Conservation (phyloP, 2,329 filamentous ascomycete genomes). For the Exophiala viscosa region DNA sequence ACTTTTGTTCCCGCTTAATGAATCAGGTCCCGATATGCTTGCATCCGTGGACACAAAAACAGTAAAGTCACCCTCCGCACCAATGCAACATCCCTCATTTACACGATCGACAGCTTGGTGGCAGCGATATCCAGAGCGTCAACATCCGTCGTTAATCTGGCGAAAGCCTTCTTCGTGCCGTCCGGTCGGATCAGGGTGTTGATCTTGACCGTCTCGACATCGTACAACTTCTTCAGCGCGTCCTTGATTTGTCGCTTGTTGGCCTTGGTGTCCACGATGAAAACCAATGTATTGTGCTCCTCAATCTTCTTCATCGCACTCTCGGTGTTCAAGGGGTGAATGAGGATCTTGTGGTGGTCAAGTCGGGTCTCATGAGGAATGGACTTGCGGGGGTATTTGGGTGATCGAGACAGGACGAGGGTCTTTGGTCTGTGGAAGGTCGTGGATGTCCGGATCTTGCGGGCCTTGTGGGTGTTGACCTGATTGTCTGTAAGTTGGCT, state of each 20-base stretch:
- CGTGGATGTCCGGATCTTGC: slow-evolving; percentile 87
- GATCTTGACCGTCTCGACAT: slow-evolving; percentile 97
- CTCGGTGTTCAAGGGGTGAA: slow-evolving; percentile 99
- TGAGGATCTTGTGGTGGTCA: slow-evolving; percentile 95
- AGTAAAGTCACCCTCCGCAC: slow-evolving; percentile 35
- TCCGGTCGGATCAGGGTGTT: slow-evolving; percentile 97
- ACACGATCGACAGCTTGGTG: slow-evolving; percentile 97
- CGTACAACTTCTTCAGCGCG: slow-evolving; percentile 98
- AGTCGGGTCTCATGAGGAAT: slow-evolving; percentile 85
- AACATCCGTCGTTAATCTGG: slow-evolving; percentile 89
- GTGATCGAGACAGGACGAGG: slow-evolving; percentile 79
- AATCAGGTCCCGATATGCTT: slow-evolving; percentile 38
- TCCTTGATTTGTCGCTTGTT: slow-evolving; percentile 99
- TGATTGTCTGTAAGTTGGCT: slow-evolving; percentile 36
- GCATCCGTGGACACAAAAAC: slow-evolving; percentile 40
- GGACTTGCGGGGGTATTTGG: slow-evolving; percentile 96
- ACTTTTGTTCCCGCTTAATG: background rate
- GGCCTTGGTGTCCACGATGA: slow-evolving; percentile 94
- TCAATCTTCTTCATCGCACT: slow-evolving; percentile 99
- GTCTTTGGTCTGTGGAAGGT: slow-evolving; percentile 99
- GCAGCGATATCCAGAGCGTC: slow-evolving; percentile 99
- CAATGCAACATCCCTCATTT: slow-evolving; percentile 36
- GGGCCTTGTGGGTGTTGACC: slow-evolving; percentile 77
- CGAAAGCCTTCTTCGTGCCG: slow-evolving; percentile 98
- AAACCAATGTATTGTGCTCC: slow-evolving; percentile 99